Base-by-base conservation (phyloP, 2,329 filamentous ascomycete species). In the Pochonia chlamydosporia region DNA sequence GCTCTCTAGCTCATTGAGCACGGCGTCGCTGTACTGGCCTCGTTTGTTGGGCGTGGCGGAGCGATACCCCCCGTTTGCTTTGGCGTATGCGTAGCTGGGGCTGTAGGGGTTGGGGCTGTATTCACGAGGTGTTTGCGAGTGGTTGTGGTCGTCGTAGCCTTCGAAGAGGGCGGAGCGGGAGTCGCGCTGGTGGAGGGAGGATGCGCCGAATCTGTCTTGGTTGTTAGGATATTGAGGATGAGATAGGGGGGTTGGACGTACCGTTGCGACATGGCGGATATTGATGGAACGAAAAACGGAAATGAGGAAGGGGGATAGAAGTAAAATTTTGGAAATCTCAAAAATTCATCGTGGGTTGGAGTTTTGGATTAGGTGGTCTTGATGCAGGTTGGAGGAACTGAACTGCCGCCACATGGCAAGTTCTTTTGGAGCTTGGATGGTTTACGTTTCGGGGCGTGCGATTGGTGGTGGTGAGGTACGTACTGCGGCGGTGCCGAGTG, bases 1-100 rank as follows among this genome's bases (percentile, higher is more conserved):
- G 61, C 87, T 92, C 73, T 99, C 93, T 51, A 99, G 78, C 70
- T 95, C 90, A 63, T 89, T 89, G 45, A 99, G 78, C 41, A 96
- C 89, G 18, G 91, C 87, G 59, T 95, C 86, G 63, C 86, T 92
- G 66, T 97, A 97, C 65, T 96, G 91, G 13, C 92, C 92, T 63
- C 85, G 89, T 55, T 54, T 74, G 64, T 90, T 89, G 50, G 87
- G 87, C 50, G 86, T 89, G 55, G 85, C 86, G 51, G 33, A 18
- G 4, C 65, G 61, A 43, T 63, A 41, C 10, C 58, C 49, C 8
- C 49, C 51, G 44, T 43, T 55, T 26, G 43, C 33, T 20, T 18
- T 39, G 16, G 13, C 16, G 33, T 9, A 18, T 16, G 5, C 33
- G 5, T 13, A 13, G 26, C 26, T 28, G 26, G 33, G 16, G 33